Evolutionary conservation across 192 early-diverging fungal genomes (phyloP).

Genomic region (Umbelopsis sp.): DNA sequence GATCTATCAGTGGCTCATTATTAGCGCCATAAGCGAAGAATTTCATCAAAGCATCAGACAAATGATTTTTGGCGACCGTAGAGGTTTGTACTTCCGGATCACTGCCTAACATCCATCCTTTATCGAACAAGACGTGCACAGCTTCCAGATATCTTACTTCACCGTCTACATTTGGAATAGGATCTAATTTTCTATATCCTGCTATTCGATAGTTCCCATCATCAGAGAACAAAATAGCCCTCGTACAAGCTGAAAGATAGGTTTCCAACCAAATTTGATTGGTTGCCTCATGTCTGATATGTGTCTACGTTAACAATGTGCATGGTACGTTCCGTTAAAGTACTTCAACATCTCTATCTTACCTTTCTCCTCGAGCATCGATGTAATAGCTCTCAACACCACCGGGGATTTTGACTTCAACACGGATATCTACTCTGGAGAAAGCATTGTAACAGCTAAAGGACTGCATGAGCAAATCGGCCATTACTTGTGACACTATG

Average conservation of each 20-base stretch:
- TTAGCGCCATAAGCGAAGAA: constrained; percentile 88
- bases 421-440: constrained; percentile 95
- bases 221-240: constrained; percentile 89
- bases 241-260: constrained; percentile 85
- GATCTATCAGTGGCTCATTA: constrained; percentile 73
- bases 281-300: constrained; percentile 64
- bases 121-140: constrained; percentile 79
- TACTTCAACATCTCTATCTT: background rate
- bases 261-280: constrained; percentile 90
- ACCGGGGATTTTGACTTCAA: constrained; percentile 97
- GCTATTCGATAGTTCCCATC: constrained; percentile 84
- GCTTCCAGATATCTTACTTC: constrained; percentile 89
- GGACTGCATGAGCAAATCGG: background rate
- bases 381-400: constrained; percentile 94
- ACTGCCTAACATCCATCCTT: constrained; percentile 92
- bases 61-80: constrained; percentile 84
- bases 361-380: constrained; percentile 90
- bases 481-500: too few species aligned
- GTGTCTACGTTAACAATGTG: background rate
- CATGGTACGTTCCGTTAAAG: background rate
- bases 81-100: constrained; percentile 93
- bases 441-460: constrained; percentile 96
- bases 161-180: constrained; percentile 69
- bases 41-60: constrained; percentile 86
- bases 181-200: constrained; percentile 89